Evolutionary conservation across 768 basidiomycete genomes (phyloP).

Genomic region (Suillus clintonianus): DNA sequence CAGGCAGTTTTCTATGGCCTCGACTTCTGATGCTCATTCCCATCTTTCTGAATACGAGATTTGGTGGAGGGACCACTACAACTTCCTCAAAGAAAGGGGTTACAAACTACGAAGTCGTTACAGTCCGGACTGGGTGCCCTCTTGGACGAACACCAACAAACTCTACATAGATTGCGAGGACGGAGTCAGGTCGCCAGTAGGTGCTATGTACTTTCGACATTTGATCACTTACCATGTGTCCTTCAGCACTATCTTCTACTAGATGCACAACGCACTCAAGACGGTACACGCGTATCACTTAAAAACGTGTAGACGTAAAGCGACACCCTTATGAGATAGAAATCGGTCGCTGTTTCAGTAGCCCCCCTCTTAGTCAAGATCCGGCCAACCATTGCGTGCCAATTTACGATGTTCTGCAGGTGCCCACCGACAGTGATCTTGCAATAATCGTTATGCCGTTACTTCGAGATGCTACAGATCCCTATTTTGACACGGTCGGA

Average conservation of each 20-base stretch:
- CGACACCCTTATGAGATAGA: conserved; percentile 18
- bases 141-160: conserved; percentile 16
- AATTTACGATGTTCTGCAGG: conserved; percentile 15
- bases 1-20: background rate
- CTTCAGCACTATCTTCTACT: background rate
- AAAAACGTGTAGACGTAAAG: conserved; percentile 19
- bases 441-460: conserved; percentile 27
- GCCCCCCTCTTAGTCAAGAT: background rate
- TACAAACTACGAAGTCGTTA: conserved; percentile 18
- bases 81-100: conserved; percentile 16
- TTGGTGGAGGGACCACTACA: background rate
- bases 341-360: conserved; percentile 15
- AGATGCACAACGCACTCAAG: conserved; percentile 27
- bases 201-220: too few species aligned
- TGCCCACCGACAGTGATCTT: conserved; percentile 7
- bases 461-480: conserved; percentile 14
- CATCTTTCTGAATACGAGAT: background rate
- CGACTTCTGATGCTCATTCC: background rate
- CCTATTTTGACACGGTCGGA: too few species aligned
- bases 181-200: background rate
- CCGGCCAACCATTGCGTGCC: conserved; percentile 24
- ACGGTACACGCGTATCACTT: conserved; percentile 27
- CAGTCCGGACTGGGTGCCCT: conserved; percentile 20
- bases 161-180: conserved; percentile 1
- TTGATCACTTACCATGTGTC: background rate